Percentiles rank a stretch among this genome's conserved stretches.
These are phyloP conservation scores for Antarctomyces pellizariae DNA, from an alignment of 495 filamentous ascomycete genomes.

Conservation along the genomic window DNA sequence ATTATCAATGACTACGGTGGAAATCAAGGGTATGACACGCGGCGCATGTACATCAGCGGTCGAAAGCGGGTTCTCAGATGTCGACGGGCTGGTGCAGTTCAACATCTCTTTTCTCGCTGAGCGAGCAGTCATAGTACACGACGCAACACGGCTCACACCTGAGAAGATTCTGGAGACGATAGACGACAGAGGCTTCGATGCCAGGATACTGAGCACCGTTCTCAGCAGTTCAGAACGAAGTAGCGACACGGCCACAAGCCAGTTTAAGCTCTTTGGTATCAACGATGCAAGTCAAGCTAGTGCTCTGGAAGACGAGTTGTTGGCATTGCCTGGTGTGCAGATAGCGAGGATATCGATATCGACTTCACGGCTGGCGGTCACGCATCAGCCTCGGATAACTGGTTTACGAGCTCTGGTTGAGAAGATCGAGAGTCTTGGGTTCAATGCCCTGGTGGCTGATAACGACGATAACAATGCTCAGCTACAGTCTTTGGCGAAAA, in stretches of 20 bases:
- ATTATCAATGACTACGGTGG: conserved; percentile 52
- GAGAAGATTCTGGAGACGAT: conserved; percentile 70
- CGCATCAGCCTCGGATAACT: conserved; percentile 41
- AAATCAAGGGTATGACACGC: conserved; percentile 95
- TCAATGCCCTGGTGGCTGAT: conserved; percentile 77
- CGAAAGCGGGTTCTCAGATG: conserved; percentile 50
- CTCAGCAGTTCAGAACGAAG: conserved; percentile 21
- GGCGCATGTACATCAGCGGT: conserved; percentile 84
- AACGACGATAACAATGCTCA: conserved; percentile 93
- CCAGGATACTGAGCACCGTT: conserved; percentile 45
- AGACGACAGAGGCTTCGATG: conserved; percentile 81
- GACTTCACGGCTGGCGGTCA: conserved; percentile 42
- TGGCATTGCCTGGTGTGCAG: conserved; percentile 40
- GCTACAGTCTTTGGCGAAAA: conserved; percentile 85
- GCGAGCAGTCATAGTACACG: conserved; percentile 70
- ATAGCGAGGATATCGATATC: conserved; percentile 46
- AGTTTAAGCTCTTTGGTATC: conserved; percentile 68
- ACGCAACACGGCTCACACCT: conserved; percentile 37
- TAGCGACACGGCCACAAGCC: conserved; percentile 27
- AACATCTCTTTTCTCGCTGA: conserved; percentile 89
- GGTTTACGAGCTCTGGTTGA: conserved; percentile 71
- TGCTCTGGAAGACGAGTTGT: conserved; percentile 44
- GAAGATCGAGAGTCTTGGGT: conserved; percentile 51
- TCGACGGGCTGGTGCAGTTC: conserved; percentile 62
- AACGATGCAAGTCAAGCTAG: conserved; percentile 43